Evolutionary conservation across 2,329 filamentous ascomycete genomes (phyloP), one percentile per base, ranked within the genome.

Genomic region (Pseudogymnoascus sp.): DNA sequence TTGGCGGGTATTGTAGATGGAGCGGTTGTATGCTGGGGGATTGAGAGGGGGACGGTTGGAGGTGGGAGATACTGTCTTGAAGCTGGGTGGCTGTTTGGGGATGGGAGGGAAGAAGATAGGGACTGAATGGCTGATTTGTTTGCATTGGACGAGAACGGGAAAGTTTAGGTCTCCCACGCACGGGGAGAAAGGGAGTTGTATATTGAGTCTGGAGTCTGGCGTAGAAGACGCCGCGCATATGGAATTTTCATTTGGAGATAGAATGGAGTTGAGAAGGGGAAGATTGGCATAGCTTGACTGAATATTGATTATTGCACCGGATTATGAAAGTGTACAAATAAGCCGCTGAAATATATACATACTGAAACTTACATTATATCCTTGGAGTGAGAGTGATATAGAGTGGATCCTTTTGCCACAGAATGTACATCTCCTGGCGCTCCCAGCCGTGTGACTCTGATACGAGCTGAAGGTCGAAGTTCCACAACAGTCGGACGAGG

Each of bases 1-100:
- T 76, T 96, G 22, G 89, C 89, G 59, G 90, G 90, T 60, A 91
- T 96, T 59, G 83, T 96, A 4, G 91, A 96, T 73, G 91, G 89
- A 2, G 86, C 91, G 35, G 83, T 97, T 22, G 87, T 99, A 11
- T 99, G 94, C 77, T 97, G 96, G 83, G 91, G 90, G 25, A 96
- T 90, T 69, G 94, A 99, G 75, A 81, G 88, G 66, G 84, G 82
- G 59, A 87, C 87, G 75, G 81, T 79, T 61, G 84, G 83, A 18
- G 83, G 81, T 58, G 88, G 86, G 4, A 86, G 89, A 54, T 97
- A 96, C 75, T 97, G 93, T 74, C 85, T 94, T 63, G 93, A 97
- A 74, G 93, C 93, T 3, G 91, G 90, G 6, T 87, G 90, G 74
- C 75, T 97, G 57, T 96, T 97, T 78, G 90, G 91, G 18, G 89